Conservation (phyloP, 257 asterid genomes). For the Lantana camara region DNA sequence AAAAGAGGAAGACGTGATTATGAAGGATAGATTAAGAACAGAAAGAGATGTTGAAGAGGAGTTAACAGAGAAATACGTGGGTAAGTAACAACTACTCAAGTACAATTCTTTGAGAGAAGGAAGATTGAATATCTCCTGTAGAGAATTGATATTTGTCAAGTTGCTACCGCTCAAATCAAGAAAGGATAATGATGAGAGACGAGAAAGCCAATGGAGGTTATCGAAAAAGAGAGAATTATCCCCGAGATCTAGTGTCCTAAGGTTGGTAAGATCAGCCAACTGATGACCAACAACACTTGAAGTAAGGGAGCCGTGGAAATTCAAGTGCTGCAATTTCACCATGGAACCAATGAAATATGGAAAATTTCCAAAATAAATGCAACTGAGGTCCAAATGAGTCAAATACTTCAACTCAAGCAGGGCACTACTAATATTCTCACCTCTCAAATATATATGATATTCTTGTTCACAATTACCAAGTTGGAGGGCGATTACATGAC, state of each 20-base stretch:
- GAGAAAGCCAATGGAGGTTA: constrained; percentile 29
- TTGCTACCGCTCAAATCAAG: neutral
- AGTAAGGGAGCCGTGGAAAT: neutral
- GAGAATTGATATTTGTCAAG: constrained; percentile 13
- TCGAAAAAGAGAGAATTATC: neutral
- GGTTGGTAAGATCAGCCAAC: constrained; percentile 20
- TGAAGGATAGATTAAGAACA: neutral
- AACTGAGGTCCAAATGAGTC: constrained; percentile 33
- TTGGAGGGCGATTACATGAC: constrained; percentile 15
- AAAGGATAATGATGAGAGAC: constrained; percentile 15
- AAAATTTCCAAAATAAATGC: constrained; percentile 21
- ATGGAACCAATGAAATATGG: constrained; percentile 20
- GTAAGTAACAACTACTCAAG: neutral
- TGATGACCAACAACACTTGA: constrained; percentile 1
- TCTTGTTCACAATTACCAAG: neutral
- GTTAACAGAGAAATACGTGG: neutral
- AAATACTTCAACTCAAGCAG: constrained; percentile 35
- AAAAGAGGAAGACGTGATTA: constrained; percentile 14
- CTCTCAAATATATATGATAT: neutral
- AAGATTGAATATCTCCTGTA: constrained; percentile 19
- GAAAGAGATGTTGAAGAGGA: constrained; percentile 20
- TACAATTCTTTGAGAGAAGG: constrained; percentile 13
- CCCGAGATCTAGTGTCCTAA: constrained; percentile 18
- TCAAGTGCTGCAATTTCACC: neutral
- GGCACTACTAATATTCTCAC: constrained; percentile 29